These are phyloP conservation scores for Phytophthora aleatoria DNA, from an alignment of 352 stramenopile genomes.

Conservation along the genomic window DNA sequence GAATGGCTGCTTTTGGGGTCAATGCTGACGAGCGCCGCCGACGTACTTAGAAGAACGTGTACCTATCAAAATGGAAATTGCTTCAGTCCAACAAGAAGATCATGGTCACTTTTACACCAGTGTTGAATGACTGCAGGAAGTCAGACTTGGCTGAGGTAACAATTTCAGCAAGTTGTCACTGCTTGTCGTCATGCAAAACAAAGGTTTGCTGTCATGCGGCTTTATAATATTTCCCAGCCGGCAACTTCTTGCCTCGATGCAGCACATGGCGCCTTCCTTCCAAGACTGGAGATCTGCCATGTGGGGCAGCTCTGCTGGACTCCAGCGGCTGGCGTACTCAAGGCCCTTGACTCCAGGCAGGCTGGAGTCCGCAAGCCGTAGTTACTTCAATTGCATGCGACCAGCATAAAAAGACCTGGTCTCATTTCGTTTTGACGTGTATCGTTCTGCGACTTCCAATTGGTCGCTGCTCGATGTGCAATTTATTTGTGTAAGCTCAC, in stretches of 20 bases:
- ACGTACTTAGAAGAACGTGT: background rate
- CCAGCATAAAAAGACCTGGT: background rate
- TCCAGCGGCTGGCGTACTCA: too few relatives aligned
- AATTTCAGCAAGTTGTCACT: background rate
- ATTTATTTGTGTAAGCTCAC: constrained; percentile 7
- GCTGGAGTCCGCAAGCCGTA: background rate
- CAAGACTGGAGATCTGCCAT: background rate
- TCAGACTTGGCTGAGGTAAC: background rate
- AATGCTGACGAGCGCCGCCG: too few relatives aligned
- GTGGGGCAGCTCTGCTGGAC: too few relatives aligned
- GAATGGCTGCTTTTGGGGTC: too few relatives aligned
- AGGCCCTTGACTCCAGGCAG: too few relatives aligned
- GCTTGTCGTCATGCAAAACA: background rate
- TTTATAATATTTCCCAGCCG: too few relatives aligned
- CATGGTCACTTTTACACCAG: background rate
- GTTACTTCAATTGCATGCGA: background rate
- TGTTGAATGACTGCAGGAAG: background rate
- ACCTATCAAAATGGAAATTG: background rate
- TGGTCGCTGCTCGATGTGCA: constrained; percentile 5
- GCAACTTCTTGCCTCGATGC: too few relatives aligned
- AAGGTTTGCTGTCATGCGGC: background rate
- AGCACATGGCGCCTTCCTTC: too few relatives aligned
- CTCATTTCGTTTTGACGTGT: constrained; percentile 2
- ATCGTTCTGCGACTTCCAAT: constrained; percentile 6
- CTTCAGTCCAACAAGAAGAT: background rate